Evolutionary conservation across 192 early-diverging fungal species (phyloP).

Genomic region (Spizellomyces sp.): DNA sequence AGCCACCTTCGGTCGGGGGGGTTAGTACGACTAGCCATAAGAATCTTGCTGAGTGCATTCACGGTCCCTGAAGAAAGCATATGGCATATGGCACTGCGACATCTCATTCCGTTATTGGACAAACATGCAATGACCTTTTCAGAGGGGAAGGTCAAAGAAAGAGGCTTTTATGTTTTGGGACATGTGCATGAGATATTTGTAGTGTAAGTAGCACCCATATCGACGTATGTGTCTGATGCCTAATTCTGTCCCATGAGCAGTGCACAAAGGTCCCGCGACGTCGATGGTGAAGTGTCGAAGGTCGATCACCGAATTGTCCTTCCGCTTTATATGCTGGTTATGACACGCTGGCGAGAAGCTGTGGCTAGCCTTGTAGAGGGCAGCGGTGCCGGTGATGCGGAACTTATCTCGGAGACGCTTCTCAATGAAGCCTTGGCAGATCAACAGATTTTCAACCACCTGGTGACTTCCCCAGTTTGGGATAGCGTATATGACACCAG

Average conservation of each 20-base stretch:
- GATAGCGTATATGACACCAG: constrained; percentile 30
- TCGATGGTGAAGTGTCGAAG: background rate
- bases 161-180: constrained; percentile 35
- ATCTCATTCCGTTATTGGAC: constrained; percentile 42
- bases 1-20: constrained; percentile 38
- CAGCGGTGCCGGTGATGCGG: background rate
- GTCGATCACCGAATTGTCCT: constrained; percentile 33
- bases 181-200: constrained; percentile 41
- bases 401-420: constrained; percentile 14
- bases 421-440: constrained; percentile 27
- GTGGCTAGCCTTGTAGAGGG: constrained; percentile 7
- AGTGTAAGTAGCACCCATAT: constrained; percentile 26
- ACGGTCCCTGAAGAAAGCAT: constrained; percentile 32
- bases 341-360: constrained; percentile 39
- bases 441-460: constrained; percentile 31
- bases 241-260: too few species aligned
- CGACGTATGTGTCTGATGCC: background rate
- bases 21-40: constrained; percentile 38
- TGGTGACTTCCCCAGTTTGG: constrained; percentile 42
- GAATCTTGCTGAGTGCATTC: constrained; percentile 43
- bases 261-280: too few species aligned
- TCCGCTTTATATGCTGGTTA: constrained; percentile 42
- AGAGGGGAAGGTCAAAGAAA: constrained; percentile 25
- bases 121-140: constrained; percentile 34
- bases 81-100: constrained; percentile 37